These are phyloP conservation scores for Gnaphalium uliginosum DNA, from an alignment of 129 eudicot genomes.

Conservation along the genomic window DNA sequence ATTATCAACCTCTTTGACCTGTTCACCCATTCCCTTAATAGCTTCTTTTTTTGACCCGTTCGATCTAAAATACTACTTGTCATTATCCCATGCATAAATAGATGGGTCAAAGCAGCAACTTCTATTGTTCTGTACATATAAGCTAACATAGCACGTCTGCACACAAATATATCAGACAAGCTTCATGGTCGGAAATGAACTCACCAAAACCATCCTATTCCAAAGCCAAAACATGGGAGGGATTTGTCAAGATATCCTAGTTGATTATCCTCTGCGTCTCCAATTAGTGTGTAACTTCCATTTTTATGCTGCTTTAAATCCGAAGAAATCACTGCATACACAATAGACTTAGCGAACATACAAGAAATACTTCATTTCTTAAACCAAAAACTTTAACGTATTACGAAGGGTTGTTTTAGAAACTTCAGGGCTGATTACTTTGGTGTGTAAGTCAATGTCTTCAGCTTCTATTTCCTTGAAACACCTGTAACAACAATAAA, in stretches of 20 bases:
- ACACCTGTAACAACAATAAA: background rate
- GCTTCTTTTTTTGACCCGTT: background rate
- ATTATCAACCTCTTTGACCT: background rate
- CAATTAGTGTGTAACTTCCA: conserved; percentile 55
- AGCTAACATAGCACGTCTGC: background rate
- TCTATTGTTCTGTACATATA: background rate
- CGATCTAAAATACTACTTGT: background rate
- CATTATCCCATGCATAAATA: background rate
- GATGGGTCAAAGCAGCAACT: background rate
- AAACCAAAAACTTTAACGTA: conserved; percentile 12
- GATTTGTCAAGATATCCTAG: conserved; percentile 64
- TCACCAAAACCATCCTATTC: conserved; percentile 90
- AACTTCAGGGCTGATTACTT: conserved; percentile 23
- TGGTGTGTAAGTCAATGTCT: conserved; percentile 15
- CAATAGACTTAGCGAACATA: background rate
- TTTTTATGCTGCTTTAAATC: conserved; percentile 41
- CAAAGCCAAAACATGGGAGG: conserved; percentile 86
- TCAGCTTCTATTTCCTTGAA: conserved; percentile 22
- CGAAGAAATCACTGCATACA: conserved; percentile 38
- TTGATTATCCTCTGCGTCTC: conserved; percentile 59
- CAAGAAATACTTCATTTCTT: background rate
- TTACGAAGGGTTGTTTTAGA: background rate
- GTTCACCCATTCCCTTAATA: background rate
- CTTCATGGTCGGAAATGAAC: conserved; percentile 12
- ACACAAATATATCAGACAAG: background rate